Evolutionary conservation across 176 grass and related monocot species (phyloP).

Genomic region (Poa pratensis): DNA sequence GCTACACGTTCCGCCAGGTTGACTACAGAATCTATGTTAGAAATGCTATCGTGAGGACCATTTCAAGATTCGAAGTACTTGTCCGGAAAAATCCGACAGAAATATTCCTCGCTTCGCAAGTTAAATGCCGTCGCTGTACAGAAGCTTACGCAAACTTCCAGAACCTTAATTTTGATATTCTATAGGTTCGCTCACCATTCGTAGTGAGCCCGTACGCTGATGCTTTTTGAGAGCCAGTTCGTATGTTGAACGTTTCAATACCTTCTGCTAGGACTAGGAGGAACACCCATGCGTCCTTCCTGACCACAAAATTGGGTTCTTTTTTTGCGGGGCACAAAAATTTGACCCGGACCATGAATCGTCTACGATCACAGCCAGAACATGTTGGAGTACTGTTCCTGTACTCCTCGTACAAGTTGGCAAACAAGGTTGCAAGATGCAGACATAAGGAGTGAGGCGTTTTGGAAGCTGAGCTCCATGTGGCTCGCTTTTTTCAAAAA

Average conservation of each 20-base stretch:
- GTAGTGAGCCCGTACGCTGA: not conserved
- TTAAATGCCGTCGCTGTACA: not conserved
- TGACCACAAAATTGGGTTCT: not conserved
- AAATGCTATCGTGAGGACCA: not conserved
- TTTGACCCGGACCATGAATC: not conserved
- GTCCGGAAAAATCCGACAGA: slow-evolving; percentile 23
- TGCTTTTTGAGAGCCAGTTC: not conserved
- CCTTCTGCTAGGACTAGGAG: not conserved
- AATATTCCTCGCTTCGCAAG: not conserved
- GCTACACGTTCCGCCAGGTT: not conserved
- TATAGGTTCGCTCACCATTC: not conserved
- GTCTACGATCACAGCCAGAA: not conserved
- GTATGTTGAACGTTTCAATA: no score
- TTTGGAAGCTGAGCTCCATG: no score
- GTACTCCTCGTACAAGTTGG: not conserved
- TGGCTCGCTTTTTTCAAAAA: no score
- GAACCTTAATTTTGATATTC: not conserved
- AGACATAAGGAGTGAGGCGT: no score
- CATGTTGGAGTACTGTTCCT: not conserved
- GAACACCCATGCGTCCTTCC: not conserved
- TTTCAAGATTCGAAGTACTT: not conserved
- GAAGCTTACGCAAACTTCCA: not conserved
- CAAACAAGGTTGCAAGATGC: not conserved
- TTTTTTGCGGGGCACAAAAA: no score
- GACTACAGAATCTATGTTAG: no score